Evolutionary conservation across 139 green algal genomes (phyloP), one percentile per base, ranked within the genome.

Genomic region (Pleodorina starrii): DNA sequence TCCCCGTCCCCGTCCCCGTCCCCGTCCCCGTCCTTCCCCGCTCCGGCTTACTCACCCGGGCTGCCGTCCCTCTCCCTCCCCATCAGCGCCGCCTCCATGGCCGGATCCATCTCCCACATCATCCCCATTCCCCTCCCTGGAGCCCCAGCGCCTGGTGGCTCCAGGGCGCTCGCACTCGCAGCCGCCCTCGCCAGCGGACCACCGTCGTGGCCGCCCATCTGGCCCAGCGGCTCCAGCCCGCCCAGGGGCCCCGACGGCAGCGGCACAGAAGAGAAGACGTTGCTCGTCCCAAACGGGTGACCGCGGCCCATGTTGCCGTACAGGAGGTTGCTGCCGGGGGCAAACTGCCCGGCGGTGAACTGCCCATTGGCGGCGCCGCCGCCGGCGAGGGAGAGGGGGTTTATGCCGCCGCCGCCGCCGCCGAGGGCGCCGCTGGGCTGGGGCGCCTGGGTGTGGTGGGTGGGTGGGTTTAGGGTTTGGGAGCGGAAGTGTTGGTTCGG

Each of bases 251-350:
- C n/a, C n/a, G n/a, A n/a, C 46, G 75, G 43, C 75, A 66, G 7
- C 5, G 75, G 75, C 48, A 83, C 75, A 1, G 75, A 83, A 43
- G 46, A 44, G 75, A 83, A 83, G n/a, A 63, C 44, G 46, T 21
- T 44, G 43, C 19, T 44, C 21, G 7, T 38, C 40, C 72, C 72
- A 40, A 25, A 36, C 43, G 35, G 40, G 68, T 48, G 46, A 7
- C 68, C 63, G 21, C 63, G 21, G 21, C 63, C 63, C 16, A 73
- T 4, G 29, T 23, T 23, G 32, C 63, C 63, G 63, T 73, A 73
- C 63, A 73, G 63, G 27, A 73, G 63, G 19, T 35, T 73, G 21
- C 27, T 16, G 63, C 27, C 63, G 63, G 16, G 32, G 63, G n/a
- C n/a, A n/a, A n/a, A n/a, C n/a, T n/a, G n/a, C n/a, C n/a, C n/a